Base-by-base conservation (phyloP, 768 basidiomycete genomes). In the Steccherinum ochraceum region DNA sequence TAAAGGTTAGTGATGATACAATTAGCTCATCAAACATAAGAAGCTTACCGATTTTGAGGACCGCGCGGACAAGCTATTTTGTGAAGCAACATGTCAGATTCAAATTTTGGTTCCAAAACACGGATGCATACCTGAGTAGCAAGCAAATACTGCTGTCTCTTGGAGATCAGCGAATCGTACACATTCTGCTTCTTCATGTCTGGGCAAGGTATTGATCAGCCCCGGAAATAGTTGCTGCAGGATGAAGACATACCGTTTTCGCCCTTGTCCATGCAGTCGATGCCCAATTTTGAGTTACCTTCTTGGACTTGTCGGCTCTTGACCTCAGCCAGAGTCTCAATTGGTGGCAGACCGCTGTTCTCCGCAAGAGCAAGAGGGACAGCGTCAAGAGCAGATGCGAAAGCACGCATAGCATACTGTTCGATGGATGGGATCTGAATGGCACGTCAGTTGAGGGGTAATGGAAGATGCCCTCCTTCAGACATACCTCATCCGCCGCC, bases 401-500 rank as follows among this genome's bases (percentile, higher is more conserved):
- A 99, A n/a, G 96, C 94, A 45, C 95, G 86, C 94, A 99, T 97
- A 2, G 96, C 96, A 63, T 99, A 99, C 74, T 99, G 96, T 70
- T 99, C 96, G 61, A 99, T 97, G 24, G 92, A 80, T 1, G 96
- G 86, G 57, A 96, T 95, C 90, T 96, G 85, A 67, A 98, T 95
- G 5, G 96, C 96, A 42, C 90, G 92, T 64, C 92, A 89, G 52
- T 86, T 75, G 1, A 98, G 93, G n/a, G 96, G 92, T 53, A 98
- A 79, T 20, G 92, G 83, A 58, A 89, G 92, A 63, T 89, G 91
- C 63, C 98, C 97, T 66, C 98, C 96, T 2, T 95, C 94, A 3
- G 95, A 93, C 50, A 95, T 96, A 49, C 96, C 96, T 96, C 86
- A 67, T 99, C 96, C 5, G 96, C 96, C 40, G 91, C 93, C 64